These are phyloP conservation scores for Ogataea naganishii DNA, from an alignment of 805 yeast species.

Conservation along the genomic window DNA sequence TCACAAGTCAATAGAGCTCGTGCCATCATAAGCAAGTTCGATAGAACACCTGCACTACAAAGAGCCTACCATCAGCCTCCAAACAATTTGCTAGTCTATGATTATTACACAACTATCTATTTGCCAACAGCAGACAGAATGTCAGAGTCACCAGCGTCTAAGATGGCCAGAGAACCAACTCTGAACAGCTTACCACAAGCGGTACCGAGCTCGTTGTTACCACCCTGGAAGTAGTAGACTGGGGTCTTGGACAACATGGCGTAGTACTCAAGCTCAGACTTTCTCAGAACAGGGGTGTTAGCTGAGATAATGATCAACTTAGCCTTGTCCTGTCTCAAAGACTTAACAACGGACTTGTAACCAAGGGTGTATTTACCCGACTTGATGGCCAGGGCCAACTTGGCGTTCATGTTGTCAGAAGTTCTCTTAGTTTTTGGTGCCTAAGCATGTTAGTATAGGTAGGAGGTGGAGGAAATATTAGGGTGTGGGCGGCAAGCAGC, in stretches of 20 bases:
- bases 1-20: no score
- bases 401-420: conserved; percentile 94
- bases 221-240: conserved; percentile 99
- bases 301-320: conserved; percentile 97
- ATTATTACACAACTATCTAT: conserved; percentile 4
- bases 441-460: no score
- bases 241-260: conserved; percentile 98
- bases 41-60: no score
- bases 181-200: conserved; percentile 99
- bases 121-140: conserved; percentile 66
- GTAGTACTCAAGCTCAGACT: conserved; percentile 99
- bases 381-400: conserved; percentile 95
- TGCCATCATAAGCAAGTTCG: no score
- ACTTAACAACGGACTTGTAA: conserved; percentile 97
- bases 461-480: conserved; percentile 2
- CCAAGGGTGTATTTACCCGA: conserved; percentile 99
- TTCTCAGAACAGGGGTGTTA: conserved; percentile 99
- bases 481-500: conserved; percentile 30
- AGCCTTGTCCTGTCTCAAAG: conserved; percentile 98
- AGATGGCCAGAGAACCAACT: conserved; percentile 93
- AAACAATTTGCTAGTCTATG: no score
- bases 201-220: conserved; percentile 99
- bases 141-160: conserved; percentile 99
- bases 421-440: conserved; percentile 92
- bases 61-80: no score